Conservation (phyloP, 805 yeast genomes). For the Peterozyma toletana region DNA sequence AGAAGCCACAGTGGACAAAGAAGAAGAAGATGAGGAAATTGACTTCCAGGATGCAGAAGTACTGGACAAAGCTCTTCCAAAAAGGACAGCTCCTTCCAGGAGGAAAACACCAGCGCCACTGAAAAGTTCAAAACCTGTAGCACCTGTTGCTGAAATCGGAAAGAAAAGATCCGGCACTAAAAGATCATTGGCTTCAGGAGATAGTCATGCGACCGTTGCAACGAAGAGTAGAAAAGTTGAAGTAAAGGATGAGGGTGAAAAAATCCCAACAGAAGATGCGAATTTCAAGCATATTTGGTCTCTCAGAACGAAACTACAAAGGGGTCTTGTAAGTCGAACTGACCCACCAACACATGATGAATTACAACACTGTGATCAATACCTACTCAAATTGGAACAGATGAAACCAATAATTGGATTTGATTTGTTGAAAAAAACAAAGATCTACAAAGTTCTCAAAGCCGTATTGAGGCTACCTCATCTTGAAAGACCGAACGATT, state of each 20-base stretch:
- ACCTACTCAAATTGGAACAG: constrained; percentile 32
- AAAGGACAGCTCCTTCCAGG: constrained; percentile 1
- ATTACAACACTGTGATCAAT: constrained; percentile 30
- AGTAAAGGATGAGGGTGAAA: constrained; percentile 1
- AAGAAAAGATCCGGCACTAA: not conserved
- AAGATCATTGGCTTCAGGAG: not conserved
- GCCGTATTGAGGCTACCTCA: constrained; percentile 34
- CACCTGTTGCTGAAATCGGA: not conserved
- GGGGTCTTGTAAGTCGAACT: constrained; percentile 38
- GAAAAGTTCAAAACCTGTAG: not conserved
- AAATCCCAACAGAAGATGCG: constrained; percentile 26
- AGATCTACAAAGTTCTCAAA: constrained; percentile 44
- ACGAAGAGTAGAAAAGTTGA: constrained; percentile 2
- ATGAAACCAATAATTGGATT: constrained; percentile 28
- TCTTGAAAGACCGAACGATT: constrained; percentile 34
- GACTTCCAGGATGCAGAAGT: constrained; percentile 7
- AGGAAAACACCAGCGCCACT: constrained; percentile 7
- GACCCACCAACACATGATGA: constrained; percentile 35
- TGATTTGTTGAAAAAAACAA: constrained; percentile 34
- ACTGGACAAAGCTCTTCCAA: constrained; percentile 3
- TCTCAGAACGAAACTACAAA: constrained; percentile 40
- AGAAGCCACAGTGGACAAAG: constrained; percentile 13
- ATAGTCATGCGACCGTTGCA: not conserved
- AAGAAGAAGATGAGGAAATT: constrained; percentile 14
- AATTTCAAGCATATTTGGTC: constrained; percentile 37